Conservation (phyloP, 2,329 filamentous ascomycete species). For the Nothomitra cinnamomea region DNA sequence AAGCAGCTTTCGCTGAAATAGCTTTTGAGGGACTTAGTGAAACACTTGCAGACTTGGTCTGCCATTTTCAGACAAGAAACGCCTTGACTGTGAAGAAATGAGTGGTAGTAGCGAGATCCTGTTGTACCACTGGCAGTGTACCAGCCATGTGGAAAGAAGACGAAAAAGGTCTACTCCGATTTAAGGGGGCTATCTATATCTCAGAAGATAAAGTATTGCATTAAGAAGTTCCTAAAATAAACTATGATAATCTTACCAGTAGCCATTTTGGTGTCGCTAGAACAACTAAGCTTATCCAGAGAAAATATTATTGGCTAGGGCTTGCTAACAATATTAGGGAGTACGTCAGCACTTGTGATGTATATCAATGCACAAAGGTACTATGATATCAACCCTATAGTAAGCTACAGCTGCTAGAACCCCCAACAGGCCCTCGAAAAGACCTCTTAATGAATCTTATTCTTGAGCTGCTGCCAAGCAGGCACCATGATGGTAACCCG, state of each 20-base stretch:
- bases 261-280: neutral
- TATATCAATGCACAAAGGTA: conserved; percentile 4
- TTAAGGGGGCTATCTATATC: neutral
- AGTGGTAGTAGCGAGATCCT: neutral
- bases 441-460: conserved; percentile 14
- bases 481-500: neutral
- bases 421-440: conserved; percentile 5
- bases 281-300: neutral
- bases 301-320: conserved; percentile 1
- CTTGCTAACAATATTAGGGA: neutral
- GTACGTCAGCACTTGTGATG: neutral
- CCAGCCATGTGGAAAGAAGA: neutral
- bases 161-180: neutral
- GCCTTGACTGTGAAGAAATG: neutral
- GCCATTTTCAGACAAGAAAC: neutral
- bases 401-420: neutral
- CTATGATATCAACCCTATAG: neutral
- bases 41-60: neutral
- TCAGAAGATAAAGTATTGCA: neutral
- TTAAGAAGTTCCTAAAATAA: neutral
- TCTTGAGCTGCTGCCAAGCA: conserved; percentile 10
- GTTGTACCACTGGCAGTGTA: too few relatives aligned
- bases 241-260: conserved; percentile 2
- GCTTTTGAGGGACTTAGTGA: neutral
- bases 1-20: neutral